A percentile compares a stretch with the other conserved stretches of the same genome.
Evolutionary conservation across 2,329 filamentous ascomycete genomes (phyloP).

Genomic region (Nemania sp.): DNA sequence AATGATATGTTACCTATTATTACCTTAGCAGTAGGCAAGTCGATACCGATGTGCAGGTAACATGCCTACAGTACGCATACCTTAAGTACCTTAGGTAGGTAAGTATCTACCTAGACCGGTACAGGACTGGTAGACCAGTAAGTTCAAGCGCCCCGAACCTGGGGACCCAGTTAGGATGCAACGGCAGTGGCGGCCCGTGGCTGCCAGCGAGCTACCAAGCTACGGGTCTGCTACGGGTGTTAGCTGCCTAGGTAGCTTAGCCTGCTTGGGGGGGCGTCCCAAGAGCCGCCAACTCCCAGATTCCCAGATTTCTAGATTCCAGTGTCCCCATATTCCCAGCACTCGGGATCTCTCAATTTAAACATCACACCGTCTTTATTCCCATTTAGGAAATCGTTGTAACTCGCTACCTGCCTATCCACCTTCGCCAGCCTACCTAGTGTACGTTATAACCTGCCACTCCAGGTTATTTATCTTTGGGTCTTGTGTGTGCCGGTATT

Average conservation of each 20-base stretch:
- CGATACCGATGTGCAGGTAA: no score
- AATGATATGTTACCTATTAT: not conserved
- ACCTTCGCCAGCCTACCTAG: not conserved
- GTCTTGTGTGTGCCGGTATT: not conserved
- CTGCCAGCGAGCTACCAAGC: conserved; percentile 8
- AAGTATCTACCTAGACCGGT: not conserved
- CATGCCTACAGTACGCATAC: not conserved
- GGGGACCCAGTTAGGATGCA: conserved; percentile 4
- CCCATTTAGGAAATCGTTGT: conserved; percentile 34
- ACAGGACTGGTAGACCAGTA: not conserved
- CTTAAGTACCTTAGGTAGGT: no score
- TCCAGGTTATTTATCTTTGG: not conserved
- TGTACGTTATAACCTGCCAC: not conserved
- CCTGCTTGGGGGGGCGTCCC: conserved; percentile 1
- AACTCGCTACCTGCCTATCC: conserved; percentile 6
- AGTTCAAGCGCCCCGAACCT: not conserved
- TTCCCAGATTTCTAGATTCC: conserved; percentile 13
- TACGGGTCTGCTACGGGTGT: no score
- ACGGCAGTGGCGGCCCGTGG: conserved; percentile 28
- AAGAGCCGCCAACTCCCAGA: conserved; percentile 27
- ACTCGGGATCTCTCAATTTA: conserved; percentile 23
- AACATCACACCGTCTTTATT: conserved; percentile 25
- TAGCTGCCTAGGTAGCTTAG: conserved; percentile 5
- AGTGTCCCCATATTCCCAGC: conserved; percentile 29
- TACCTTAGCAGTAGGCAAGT: not conserved